Base-by-base conservation (phyloP, 1,284 basidiomycete genomes). In the Lignosus rhinocerotis region DNA sequence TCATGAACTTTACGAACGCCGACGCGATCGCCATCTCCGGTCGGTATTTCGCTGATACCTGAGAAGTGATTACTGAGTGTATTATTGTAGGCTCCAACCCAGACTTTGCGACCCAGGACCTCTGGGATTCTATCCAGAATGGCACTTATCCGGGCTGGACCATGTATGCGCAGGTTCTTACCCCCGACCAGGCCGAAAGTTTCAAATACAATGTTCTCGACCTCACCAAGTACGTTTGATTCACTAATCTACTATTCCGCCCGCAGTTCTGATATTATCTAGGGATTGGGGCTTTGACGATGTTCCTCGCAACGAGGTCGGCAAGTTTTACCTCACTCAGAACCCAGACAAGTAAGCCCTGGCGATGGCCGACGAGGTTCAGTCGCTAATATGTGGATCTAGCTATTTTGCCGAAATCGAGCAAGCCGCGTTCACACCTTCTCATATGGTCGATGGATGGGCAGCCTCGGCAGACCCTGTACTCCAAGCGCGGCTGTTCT, bases 111-210 rank as follows among this genome's bases (percentile, higher is more conserved):
- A 91, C 82, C 57, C 81, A 94, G 69, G 78, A 81, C 36, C 78
- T 97, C 36, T 95, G 90, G 75, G 82, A 93, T 50, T 75, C 84
- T 16, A 96, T 97, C 69, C 88, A 94, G 69, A 74, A 77, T 17
- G 86, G 86, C 46, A 82, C 93, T 1, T 87, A 74, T 78, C 93
- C 93, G 0, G 79, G 82, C 0, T 94, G 92, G 93, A 89, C 85
- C 7, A 83, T 92, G 61, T 88, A 85, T 67, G 79, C 92, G 33
- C 92, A 95, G 85, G 92, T 87, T 30, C 93, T 94, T 88, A 94
- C 92, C 0, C 80, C 87, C 1, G 78, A 88, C 65, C 87, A 96
- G 77, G 95, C 94, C 16, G 90, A 94, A 76, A 80, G 81, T 30
- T 94, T 92, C 81, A 86, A 90, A 64, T 71, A 69, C 69, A 93